phyloP scores from a whole-genome alignment of 208 protist species.

The Crithidia brevicula region DNA sequence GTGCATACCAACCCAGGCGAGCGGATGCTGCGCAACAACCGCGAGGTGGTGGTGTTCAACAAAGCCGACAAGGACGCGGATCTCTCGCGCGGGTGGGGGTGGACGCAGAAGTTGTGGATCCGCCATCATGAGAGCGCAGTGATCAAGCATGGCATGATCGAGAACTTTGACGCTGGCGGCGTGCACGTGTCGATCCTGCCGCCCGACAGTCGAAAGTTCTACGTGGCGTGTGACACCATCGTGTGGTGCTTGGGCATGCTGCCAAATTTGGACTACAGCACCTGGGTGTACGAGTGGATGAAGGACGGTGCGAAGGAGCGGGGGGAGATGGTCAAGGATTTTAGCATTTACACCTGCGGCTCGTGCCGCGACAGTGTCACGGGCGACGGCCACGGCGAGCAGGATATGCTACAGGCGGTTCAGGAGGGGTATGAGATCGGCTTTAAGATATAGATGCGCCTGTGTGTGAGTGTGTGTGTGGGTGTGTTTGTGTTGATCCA shows the following conservation, averaged over 20 bases:
- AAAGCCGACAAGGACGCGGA: slow-evolving; percentile 82
- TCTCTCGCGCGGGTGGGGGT: slow-evolving; percentile 77
- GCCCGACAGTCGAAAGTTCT: slow-evolving; percentile 52
- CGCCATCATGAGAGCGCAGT: slow-evolving; percentile 68
- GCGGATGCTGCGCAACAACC: slow-evolving; percentile 72
- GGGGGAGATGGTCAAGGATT: slow-evolving; percentile 79
- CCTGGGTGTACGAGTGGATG: slow-evolving; percentile 90
- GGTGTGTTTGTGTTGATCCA: slow-evolving; percentile 4
- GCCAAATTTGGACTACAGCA: slow-evolving; percentile 78
- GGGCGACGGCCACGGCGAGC: slow-evolving; percentile 79
- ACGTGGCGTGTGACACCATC: slow-evolving; percentile 83
- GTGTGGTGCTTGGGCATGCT: slow-evolving; percentile 87
- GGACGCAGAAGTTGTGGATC: slow-evolving; percentile 88
- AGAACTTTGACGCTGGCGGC: slow-evolving; percentile 67
- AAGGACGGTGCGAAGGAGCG: slow-evolving; percentile 79
- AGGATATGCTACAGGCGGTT: slow-evolving; percentile 83
- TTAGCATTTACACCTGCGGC: slow-evolving; percentile 80
- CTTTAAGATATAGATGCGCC: slow-evolving; percentile 53
- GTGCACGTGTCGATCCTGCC: slow-evolving; percentile 70
- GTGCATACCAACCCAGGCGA: slow-evolving; percentile 29
- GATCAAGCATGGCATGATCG: slow-evolving; percentile 66
- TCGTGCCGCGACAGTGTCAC: slow-evolving; percentile 79
- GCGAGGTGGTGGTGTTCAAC: slow-evolving; percentile 81
- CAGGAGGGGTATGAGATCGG: slow-evolving; percentile 89
- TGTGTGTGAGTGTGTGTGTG: slow-evolving; percentile 9